Base-by-base conservation (phyloP, 2,329 filamentous ascomycete species). In the Aureobasidium melanogenum region DNA sequence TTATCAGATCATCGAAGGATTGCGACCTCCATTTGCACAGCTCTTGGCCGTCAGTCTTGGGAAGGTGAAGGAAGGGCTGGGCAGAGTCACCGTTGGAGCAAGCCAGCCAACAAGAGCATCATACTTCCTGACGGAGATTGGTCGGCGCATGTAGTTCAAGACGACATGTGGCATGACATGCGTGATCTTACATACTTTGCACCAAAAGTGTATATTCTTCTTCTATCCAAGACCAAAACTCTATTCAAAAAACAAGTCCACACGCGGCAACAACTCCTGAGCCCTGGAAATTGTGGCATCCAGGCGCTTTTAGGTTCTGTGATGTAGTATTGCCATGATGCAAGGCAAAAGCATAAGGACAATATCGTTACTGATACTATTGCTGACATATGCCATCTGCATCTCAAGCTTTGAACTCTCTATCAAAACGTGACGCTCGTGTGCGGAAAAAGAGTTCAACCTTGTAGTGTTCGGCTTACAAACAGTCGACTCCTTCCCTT, bases 101-200 rank as follows among this genome's bases (percentile, higher is more conserved):
- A 44, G 17, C 12, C 22, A 17, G 9, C n/a, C 22, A 26, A 24
- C 14, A 19, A 46, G 19, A 24, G 19, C 22, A 46, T 22, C 19
- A 43, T 43, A 14, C 39, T 12, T 43, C 22, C 39, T 43, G 39
- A 8, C 10, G 19, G 22, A 43, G 39, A 43, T 19, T 43, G 39
- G 22, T 22, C 19, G n/a, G 47, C 12, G 47, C 47, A 17, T 30
- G 19, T 22, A 34, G 47, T 51, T 51, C 28, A 24, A 51, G 47
- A 24, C 47, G 47, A 51, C 47, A 51, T 51, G 28, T 51, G 47
- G 30, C 47, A 51, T 51, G 47, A 51, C 47, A 51, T 51, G 47
- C 12, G 30, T 36, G 47, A 24, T 36, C 47, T 36, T 19, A 24
- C n/a, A 7, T 34, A 17, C 30, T 34, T 30, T 19, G 3, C 15